Base-by-base conservation (phyloP, 441 rosid genomes). In the Euphorbia celastroides region DNA sequence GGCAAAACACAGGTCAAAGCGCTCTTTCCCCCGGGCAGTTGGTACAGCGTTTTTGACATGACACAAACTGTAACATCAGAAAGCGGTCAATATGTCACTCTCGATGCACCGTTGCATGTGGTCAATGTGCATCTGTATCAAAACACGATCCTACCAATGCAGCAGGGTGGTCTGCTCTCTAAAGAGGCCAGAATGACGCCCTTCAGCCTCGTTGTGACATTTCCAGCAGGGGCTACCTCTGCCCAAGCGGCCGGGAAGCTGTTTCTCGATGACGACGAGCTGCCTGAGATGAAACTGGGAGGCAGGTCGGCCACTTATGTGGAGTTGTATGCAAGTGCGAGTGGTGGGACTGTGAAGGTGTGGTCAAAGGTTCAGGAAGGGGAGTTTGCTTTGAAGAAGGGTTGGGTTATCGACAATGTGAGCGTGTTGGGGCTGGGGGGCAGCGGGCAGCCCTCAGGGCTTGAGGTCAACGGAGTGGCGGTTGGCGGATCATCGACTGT, bases 91-190 rank as follows among this genome's bases (percentile, higher is more conserved):
- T 79, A 83, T 19, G 82, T 84, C 5, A 82, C 88, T 14, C 88
- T 94, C 5, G 83, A 86, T 19, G 88, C 97, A 14, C 98, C 99
- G 1, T 75, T 94, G 55, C 82, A 88, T 61, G 88, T 74, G 23
- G 92, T 94, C 30, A 94, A 94, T 56, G 92, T 87, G 57, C 99
- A 94, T 73, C 78, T 89, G 68, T 86, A 88, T 79, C 91, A 94
- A 55, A 88, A 81, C 67, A 81, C 89, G 17, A 88, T 94, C 54
- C 64, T 94, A 6, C 98, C 99, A 0, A 89, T 92, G 96, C 99
- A 94, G 79, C 88, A 76, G 57, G 99, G 98, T 10, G 99, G 99
- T 31, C 32, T 84, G 78, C 74, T 92, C 25, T 86, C 99, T 1
- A 94, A 80, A 72, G 84, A 87, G 64, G 97, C 97, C 2, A 87